These are phyloP conservation scores for Ceriops zippeliana DNA, from an alignment of 345 rosid species.

Conservation along the genomic window DNA sequence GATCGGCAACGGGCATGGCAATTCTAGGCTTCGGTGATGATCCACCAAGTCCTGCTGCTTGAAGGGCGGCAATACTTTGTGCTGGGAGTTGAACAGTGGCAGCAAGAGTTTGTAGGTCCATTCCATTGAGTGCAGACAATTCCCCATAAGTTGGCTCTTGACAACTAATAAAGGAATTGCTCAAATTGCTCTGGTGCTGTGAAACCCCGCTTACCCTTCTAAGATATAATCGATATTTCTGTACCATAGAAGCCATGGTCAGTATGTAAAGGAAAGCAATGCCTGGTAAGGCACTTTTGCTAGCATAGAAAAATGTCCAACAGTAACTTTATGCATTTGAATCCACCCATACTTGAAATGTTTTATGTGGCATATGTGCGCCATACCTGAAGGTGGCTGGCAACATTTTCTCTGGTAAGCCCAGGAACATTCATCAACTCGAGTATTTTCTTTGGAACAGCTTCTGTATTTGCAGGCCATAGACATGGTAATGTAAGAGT, in stretches of 20 bases:
- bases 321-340: not conserved
- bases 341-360: not conserved
- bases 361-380: not conserved
- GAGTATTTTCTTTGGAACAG: constrained; percentile 34
- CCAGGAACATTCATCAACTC: constrained; percentile 39
- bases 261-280: not conserved
- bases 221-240: constrained; percentile 94
- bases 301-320: not conserved
- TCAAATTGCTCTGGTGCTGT: constrained; percentile 50
- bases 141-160: constrained; percentile 64
- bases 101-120: constrained; percentile 75
- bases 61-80: constrained; percentile 79
- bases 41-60: constrained; percentile 69
- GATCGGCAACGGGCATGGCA: constrained; percentile 63
- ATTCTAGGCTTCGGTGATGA: constrained; percentile 53
- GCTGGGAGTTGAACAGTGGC: constrained; percentile 71
- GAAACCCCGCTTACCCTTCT: constrained; percentile 88
- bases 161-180: constrained; percentile 51
- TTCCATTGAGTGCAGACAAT: constrained; percentile 54
- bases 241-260: constrained; percentile 17
- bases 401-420: constrained; percentile 38
- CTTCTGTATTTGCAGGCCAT: constrained; percentile 22
- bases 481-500: constrained; percentile 8
- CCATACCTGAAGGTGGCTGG: constrained; percentile 37
- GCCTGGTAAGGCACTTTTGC: not conserved